Percentiles rank a stretch among this genome's conserved stretches.
phyloP scores from a whole-genome alignment of 306 rosid genomes.

The Adenanthera pavonina region DNA sequence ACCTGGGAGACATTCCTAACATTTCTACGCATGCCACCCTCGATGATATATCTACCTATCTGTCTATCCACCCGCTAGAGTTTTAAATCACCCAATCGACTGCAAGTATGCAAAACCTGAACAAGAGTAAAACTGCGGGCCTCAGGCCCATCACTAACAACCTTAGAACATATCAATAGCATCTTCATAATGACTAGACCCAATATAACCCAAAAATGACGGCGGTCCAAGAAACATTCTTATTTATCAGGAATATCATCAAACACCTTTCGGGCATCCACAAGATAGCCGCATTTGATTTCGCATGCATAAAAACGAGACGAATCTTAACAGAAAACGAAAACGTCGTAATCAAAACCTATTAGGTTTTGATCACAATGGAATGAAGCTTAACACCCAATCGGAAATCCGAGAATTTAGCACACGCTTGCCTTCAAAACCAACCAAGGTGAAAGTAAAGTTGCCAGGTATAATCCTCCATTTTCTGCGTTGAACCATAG shows the following conservation, averaged over 20 bases:
- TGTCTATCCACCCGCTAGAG: conserved; percentile 65
- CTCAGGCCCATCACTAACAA: conserved; percentile 65
- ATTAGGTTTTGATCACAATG: conserved; percentile 49
- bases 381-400: conserved; percentile 58
- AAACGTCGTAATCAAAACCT: conserved; percentile 66
- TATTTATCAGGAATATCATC: conserved; percentile 61
- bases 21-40: conserved; percentile 52
- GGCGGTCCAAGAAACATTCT: conserved; percentile 75
- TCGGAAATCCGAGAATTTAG: conserved; percentile 46
- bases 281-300: conserved; percentile 45
- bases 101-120: conserved; percentile 60
- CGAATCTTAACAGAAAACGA: conserved; percentile 53
- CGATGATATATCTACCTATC: conserved; percentile 42
- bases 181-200: conserved; percentile 44
- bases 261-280: conserved; percentile 56
- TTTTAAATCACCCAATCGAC: conserved; percentile 57
- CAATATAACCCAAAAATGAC: conserved; percentile 61
- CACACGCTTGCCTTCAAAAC: conserved; percentile 59
- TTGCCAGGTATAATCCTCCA: conserved; percentile 44
- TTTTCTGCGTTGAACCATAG: conserved; percentile 51
- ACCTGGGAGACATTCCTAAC: conserved; percentile 7
- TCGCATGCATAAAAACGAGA: conserved; percentile 53
- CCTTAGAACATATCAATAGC: conserved; percentile 58
- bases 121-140: conserved; percentile 66
- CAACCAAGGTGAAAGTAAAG: conserved; percentile 63